Percentiles rank a stretch among this genome's conserved stretches.
These are phyloP conservation scores for Trichosporon asahii DNA, from an alignment of 1,284 basidiomycete species.

Conservation along the genomic window DNA sequence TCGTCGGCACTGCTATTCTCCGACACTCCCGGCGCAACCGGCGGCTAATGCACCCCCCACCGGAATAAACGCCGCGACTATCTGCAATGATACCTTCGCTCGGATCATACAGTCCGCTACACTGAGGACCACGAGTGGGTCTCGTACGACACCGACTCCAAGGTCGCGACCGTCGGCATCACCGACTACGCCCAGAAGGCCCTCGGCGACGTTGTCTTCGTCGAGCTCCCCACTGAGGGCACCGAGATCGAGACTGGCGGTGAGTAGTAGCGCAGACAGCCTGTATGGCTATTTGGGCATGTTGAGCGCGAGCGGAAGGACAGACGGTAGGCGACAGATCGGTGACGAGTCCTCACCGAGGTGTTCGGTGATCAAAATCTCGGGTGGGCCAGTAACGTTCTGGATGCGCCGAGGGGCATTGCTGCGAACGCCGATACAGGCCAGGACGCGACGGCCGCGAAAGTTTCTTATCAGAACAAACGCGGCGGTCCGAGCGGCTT, in stretches of 20 bases:
- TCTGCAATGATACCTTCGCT: neutral
- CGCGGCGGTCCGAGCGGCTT: neutral
- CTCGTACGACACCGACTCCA: constrained; percentile 71
- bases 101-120: constrained; percentile 62
- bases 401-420: no score
- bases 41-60: neutral
- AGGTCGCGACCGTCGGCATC: constrained; percentile 79
- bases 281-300: no score
- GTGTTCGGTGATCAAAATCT: neutral
- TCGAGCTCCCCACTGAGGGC: constrained; percentile 79
- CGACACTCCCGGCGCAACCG: neutral
- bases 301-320: neutral
- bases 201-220: constrained; percentile 95
- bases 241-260: constrained; percentile 71
- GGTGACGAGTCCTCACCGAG: neutral
- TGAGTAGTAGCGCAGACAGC: constrained; percentile 48
- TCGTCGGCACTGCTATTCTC: neutral
- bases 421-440: no score
- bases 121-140: constrained; percentile 91
- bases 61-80: neutral
- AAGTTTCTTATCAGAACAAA: neutral
- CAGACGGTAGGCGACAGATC: neutral
- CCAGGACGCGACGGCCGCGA: no score
- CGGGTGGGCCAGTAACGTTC: no score
- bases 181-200: constrained; percentile 91